Base-by-base conservation (phyloP, 2,329 filamentous ascomycete genomes). In the Teratosphaeria nubilosa region DNA sequence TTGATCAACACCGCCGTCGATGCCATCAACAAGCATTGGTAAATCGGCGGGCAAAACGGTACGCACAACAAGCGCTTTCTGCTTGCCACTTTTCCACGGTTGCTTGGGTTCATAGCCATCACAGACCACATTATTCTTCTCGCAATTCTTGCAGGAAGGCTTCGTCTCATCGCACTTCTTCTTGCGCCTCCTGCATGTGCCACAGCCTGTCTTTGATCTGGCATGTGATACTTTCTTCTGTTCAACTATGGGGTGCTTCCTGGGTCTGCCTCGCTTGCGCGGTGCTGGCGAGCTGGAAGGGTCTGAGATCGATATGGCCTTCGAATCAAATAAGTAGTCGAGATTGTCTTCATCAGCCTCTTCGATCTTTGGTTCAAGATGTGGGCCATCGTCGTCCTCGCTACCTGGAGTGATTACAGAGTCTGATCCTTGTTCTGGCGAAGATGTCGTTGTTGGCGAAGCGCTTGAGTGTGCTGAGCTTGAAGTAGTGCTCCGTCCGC, bases 111-210 rank as follows among this genome's bases (percentile, higher is more conserved):
- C 88, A 69, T 95, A 96, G 13, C 91, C 91, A 74, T 95, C 90
- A 70, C 91, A 96, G 13, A 91, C 84, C 13, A 95, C 89, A 9
- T 90, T 90, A 71, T 95, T 96, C 79, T 95, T 96, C 74, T 94
- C 87, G 69, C 91, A 96, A 67, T 95, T 95, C 73, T 90, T 80
- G 66, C 88, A 79, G 50, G 69, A 69, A 41, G 76, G 75, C 63
- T 74, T 77, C 51, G 75, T 75, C 65, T 79, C 77, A 63, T 79
- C 77, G 65, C 81, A 84, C 69, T 83, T 84, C 77, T 84, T 84
- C 73, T 84, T 84, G 57, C 82, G 75, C 63, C 80, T 76, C 56
- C 81, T 74, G 73, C 82, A 84, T 56, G 82, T 84, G 55, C 80
- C 80, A 67, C 81, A 83, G 7, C 81, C 81, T 13, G 77, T 78